Base-by-base conservation (phyloP, 2,329 filamentous ascomycete genomes). In the Colletotrichum cuscutae region DNA sequence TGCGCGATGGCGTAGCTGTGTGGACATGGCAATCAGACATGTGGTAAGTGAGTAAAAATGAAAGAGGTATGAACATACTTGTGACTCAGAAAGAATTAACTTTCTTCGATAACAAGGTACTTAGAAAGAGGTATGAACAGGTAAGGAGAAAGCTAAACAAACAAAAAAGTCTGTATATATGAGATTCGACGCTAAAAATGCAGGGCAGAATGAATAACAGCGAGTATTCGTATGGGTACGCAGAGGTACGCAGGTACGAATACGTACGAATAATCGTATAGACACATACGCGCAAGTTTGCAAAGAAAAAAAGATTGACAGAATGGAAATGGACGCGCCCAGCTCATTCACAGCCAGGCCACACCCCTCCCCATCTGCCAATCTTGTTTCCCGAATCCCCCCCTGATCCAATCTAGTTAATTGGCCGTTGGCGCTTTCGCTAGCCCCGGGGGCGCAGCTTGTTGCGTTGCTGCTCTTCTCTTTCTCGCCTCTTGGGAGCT, bases 371-470 rank as follows among this genome's bases (percentile, higher is more conserved):
- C 28, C 13, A 24, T 54, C 30, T 60, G n/a, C 28, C 35, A 72
- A 64, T 60, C 59, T 72, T 60, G 59, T 54, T 59, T 65, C 59
- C 37, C 42, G 15, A n/a, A 49, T 7, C 42, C 19, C 42, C 42
- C 53, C 70, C 70, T 54, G 66, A 60, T 72, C 70, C 15, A 59
- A 65, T 61, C 32, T 24, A 70, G 66, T 65, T 60, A 61, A 28
- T 60, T 64, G 59, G 60, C 59, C 60, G 60, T 53, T 56, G 70
- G 66, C 57, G 59, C 60, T 59, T 63, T 72, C 59, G 59, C 37
- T 72, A 68, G 65, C 59, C 65, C 58, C 52, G 65, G 58, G 26
- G 60, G 70, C 65, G 70, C 59, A 69, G 65, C 59, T 54, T 46
- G 22, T 56, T 56, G 49, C 57, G 35, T 69, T 26, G 26, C 58